Conservation (phyloP, 1,284 basidiomycete species). For the Hymenochaete sp. region DNA sequence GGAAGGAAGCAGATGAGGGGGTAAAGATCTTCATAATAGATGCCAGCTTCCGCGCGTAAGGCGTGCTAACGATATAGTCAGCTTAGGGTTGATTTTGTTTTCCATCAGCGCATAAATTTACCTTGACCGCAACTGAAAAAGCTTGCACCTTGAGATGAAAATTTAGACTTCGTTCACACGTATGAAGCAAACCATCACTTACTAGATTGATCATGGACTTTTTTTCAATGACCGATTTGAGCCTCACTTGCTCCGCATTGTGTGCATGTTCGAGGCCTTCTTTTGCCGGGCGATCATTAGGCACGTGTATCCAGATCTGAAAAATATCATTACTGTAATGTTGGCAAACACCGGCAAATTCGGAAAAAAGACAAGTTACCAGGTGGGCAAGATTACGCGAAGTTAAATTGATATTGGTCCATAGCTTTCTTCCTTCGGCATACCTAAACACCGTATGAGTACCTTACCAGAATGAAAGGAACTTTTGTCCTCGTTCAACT, state of each 20-base stretch:
- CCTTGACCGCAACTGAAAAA: conserved; percentile 54
- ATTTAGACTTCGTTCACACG: neutral
- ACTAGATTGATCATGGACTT: conserved; percentile 66
- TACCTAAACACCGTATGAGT: conserved; percentile 31
- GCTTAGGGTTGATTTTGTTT: neutral
- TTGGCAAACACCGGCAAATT: neutral
- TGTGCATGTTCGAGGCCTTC: neutral
- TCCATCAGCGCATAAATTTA: conserved; percentile 21
- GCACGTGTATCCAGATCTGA: conserved; percentile 57
- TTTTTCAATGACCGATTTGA: conserved; percentile 57
- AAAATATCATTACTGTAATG: neutral
- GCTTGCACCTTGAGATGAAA: conserved; percentile 42
- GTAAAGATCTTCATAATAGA: conserved; percentile 35
- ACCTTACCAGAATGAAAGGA: neutral
- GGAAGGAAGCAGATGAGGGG: conserved; percentile 44
- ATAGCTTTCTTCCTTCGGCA: conserved; percentile 54
- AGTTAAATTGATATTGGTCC: conserved; percentile 47
- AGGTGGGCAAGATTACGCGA: conserved; percentile 48
- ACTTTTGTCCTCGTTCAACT: conserved; percentile 21
- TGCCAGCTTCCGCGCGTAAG: conserved; percentile 39
- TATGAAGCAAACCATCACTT: conserved; percentile 17
- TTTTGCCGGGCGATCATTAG: conserved; percentile 36
- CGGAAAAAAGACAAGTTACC: conserved; percentile 26
- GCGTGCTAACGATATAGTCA: conserved; percentile 24
- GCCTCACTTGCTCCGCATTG: conserved; percentile 28